Base-by-base conservation (phyloP, 2,329 filamentous ascomycete species). In the Emergomyces orientalis region DNA sequence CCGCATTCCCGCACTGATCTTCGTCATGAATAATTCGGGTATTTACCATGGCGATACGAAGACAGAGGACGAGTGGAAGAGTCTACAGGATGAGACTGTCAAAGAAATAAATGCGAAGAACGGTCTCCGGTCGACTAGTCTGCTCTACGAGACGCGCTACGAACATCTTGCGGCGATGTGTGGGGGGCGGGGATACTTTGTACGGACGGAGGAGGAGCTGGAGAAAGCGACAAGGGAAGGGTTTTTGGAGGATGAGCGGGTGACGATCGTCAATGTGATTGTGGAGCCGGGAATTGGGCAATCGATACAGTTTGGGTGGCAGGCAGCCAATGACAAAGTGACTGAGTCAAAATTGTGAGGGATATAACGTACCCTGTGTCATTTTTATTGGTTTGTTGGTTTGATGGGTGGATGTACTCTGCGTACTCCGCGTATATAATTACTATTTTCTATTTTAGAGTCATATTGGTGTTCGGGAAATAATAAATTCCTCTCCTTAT, bases 11-110 rank as follows among this genome's bases (percentile, higher is more conserved):
- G 74, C 82, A 4, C 69, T 84, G 51, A 80, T 84, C 62, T 81
- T 83, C 67, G 80, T 84, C 1, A 76, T 83, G 62, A 84, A 85
- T 65, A 85, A 85, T 67, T 78, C 80, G 0, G 79, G 79, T 4
- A 78, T 81, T 30, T 81, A 81, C 70, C 77, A 80, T 60, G 79
- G 79, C 2, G 78, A 81, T 60, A 70, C 68, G 6, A 67, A 68
- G 14, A 74, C 74, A 19, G 71, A 74, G 25, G 74, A 78, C 41
- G 72, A 76, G 8, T 84, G 79, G 77, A 68, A 75, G n/a, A 65
- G 71, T 32, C 72, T 79, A 63, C 80, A 80, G 62, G 68, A 71
- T 60, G 76, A 77, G 55, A 81, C 75, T 0, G 67, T 71, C 3
- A 66, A 54, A 8, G 66, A 67, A 41, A 62, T 68, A 43, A 69